phyloP scores from a whole-genome alignment of 345 rosid genomes.

The Cardamine chenopodiifolia region DNA sequence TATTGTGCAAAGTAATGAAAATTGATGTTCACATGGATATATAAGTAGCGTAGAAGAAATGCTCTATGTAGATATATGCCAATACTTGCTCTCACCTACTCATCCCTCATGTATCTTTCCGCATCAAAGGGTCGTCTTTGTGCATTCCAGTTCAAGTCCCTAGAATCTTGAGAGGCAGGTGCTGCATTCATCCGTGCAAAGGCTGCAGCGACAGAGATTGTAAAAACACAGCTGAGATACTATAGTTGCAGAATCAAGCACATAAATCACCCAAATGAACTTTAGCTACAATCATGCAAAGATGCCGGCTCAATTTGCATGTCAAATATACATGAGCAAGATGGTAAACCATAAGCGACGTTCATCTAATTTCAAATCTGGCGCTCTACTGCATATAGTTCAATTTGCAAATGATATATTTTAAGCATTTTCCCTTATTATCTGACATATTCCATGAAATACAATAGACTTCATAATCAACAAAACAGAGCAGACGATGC shows the following conservation, averaged over 20 bases:
- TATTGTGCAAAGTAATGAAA: background rate
- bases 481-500: background rate
- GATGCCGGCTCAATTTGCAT: background rate
- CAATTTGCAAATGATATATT: background rate
- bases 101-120: slow-evolving; percentile 47
- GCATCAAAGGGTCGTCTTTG: slow-evolving; percentile 58
- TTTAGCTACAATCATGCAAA: background rate
- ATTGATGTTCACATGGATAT: background rate
- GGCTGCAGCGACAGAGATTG: slow-evolving; percentile 51
- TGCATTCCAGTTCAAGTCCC: slow-evolving; percentile 34
- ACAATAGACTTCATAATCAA: background rate
- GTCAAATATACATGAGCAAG: background rate
- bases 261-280: background rate
- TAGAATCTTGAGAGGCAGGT: slow-evolving; percentile 32
- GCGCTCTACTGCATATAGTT: background rate
- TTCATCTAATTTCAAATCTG: background rate
- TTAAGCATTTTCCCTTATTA: background rate
- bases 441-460: background rate
- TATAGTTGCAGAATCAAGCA: background rate
- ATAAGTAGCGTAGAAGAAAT: background rate
- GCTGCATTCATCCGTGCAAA: slow-evolving; percentile 76
- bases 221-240: background rate
- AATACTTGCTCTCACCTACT: slow-evolving; percentile 12
- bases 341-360: background rate
- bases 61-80: background rate